phyloP scores from a whole-genome alignment of 208 protist species.

The Entamoeba invadens region DNA sequence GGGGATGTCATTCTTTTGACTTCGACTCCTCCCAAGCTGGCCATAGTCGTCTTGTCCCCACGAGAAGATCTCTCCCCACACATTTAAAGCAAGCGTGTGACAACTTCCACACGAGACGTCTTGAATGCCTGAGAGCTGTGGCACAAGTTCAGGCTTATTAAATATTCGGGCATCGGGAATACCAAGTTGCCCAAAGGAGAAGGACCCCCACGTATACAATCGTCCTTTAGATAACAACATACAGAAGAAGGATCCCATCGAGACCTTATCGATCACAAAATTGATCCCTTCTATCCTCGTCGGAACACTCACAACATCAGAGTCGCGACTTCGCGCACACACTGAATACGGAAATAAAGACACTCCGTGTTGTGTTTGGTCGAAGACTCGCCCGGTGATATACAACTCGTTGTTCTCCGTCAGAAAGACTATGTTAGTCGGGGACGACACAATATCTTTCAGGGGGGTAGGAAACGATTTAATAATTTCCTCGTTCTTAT shows the following conservation, averaged over 20 bases:
- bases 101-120: not conserved
- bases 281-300: not conserved
- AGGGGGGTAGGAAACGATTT: not conserved
- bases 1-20: not conserved
- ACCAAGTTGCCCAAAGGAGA: not conserved
- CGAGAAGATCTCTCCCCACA: not conserved
- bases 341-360: not conserved
- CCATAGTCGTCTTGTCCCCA: not conserved
- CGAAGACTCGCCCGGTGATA: not conserved
- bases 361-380: not conserved
- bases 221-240: not conserved
- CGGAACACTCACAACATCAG: not conserved
- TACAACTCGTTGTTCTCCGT: not conserved
- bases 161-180: not conserved
- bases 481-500: not conserved
- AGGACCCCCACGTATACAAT: not conserved
- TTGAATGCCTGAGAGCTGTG: not conserved
- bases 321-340: not conserved
- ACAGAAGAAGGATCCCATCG: not conserved
- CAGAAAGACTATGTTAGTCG: not conserved
- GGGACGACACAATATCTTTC: not conserved
- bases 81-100: not conserved
- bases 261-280: not conserved
- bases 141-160: not conserved
- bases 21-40: not conserved